Percentiles rank a stretch among this genome's conserved stretches.
Conservation (phyloP, 2,329 filamentous ascomycete genomes). For the Zopfia rhizophila region DNA sequence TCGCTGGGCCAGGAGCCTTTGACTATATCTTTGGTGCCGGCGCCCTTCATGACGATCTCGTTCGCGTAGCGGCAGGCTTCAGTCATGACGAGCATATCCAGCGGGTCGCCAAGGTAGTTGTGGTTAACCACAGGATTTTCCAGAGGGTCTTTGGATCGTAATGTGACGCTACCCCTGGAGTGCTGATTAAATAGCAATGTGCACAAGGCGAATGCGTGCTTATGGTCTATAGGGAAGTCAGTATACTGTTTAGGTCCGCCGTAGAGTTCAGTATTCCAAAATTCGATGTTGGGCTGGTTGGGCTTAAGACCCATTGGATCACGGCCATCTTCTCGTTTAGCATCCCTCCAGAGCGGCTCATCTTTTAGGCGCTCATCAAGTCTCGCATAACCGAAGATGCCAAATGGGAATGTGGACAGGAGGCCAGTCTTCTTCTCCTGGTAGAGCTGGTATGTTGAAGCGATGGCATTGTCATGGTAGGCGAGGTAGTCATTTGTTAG, state of each 20-base stretch:
- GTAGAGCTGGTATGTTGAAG: conserved; percentile 65
- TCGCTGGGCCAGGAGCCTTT: conserved; percentile 69
- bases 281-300: conserved; percentile 69
- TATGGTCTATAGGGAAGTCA: conserved; percentile 63
- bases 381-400: conserved; percentile 70
- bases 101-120: conserved; percentile 66
- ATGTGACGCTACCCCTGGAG: conserved; percentile 65
- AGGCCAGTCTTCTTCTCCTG: conserved; percentile 68
- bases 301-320: conserved; percentile 71
- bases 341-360: conserved; percentile 65
- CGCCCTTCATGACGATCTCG: conserved; percentile 68
- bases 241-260: conserved; percentile 68
- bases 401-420: conserved; percentile 71
- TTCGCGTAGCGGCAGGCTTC: conserved; percentile 69
- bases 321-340: conserved; percentile 56
- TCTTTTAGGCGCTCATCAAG: conserved; percentile 68
- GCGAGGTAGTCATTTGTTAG: conserved; percentile 66
- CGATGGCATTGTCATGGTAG: conserved; percentile 64
- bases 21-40: conserved; percentile 67
- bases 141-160: conserved; percentile 60
- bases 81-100: conserved; percentile 68
- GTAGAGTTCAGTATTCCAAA: conserved; percentile 71
- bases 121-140: conserved; percentile 68
- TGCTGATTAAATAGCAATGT: conserved; percentile 67
- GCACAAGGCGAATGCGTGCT: conserved; percentile 68